Percentiles rank a stretch among this genome's conserved stretches.
Conservation (phyloP, 805 yeast species). For the Teunomyces kruisii region DNA sequence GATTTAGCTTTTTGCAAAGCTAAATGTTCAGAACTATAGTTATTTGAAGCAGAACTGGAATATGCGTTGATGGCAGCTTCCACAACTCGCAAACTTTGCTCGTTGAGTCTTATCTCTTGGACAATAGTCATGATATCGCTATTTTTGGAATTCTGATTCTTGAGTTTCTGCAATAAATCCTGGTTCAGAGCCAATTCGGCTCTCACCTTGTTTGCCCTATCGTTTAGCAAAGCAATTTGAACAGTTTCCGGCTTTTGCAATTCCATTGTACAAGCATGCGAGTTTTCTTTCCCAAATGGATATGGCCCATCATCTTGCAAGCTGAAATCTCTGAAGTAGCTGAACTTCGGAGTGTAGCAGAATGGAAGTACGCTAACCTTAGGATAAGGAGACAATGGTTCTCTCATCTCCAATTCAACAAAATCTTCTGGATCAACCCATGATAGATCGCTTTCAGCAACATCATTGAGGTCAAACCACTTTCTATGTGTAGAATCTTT, state of each 20-base stretch:
- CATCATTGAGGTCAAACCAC: constrained; percentile 26
- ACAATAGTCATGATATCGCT: constrained; percentile 1
- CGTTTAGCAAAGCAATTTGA: constrained; percentile 45
- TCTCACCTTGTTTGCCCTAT: constrained; percentile 14
- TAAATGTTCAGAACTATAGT: constrained; percentile 5
- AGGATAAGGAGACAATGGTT: constrained; percentile 41
- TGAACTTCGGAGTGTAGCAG: constrained; percentile 55
- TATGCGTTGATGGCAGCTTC: constrained; percentile 22
- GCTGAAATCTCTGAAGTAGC: constrained; percentile 56
- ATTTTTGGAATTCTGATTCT: background rate
- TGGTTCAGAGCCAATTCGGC: constrained; percentile 11
- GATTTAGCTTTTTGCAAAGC: constrained; percentile 11
- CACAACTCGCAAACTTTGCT: constrained; percentile 23
- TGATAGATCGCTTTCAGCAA: constrained; percentile 29
- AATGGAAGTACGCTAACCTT: constrained; percentile 47
- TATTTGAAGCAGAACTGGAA: background rate
- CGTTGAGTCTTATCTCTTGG: constrained; percentile 25
- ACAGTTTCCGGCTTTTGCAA: constrained; percentile 53
- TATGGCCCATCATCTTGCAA: constrained; percentile 43
- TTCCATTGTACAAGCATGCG: constrained; percentile 67
- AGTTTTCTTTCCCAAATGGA: constrained; percentile 61
- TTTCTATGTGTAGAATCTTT: constrained; percentile 4
- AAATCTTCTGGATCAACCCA: constrained; percentile 84
- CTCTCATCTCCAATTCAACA: constrained; percentile 60
- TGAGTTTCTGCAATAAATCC: constrained; percentile 15